These are phyloP conservation scores for Podospora bellae-mahoneyi DNA, from an alignment of 495 filamentous ascomycete species.

Conservation along the genomic window DNA sequence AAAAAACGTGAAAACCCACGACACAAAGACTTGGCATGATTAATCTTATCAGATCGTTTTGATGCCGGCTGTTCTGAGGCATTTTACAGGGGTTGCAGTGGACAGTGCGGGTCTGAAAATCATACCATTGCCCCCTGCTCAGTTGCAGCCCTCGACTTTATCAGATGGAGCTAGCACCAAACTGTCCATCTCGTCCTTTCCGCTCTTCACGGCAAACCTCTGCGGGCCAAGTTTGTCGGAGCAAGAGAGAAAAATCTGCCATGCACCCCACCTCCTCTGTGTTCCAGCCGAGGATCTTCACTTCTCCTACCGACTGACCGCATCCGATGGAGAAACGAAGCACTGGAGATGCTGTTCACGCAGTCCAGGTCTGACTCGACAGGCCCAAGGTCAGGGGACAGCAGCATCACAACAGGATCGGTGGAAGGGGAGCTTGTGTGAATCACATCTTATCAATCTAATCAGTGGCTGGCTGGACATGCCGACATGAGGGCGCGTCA, in stretches of 20 bases:
- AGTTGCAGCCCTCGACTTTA: conserved; percentile 23
- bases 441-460: conserved; percentile 30
- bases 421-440: neutral
- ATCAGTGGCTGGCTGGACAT: conserved; percentile 7
- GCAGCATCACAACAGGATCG: neutral
- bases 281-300: neutral
- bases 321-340: neutral
- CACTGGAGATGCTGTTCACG: neutral
- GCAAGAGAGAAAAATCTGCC: conserved; percentile 18
- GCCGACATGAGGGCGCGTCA: neutral
- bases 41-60: conserved; percentile 45
- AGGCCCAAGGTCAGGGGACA: neutral
- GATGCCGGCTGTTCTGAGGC: conserved; percentile 21
- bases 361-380: neutral
- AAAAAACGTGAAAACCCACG: neutral
- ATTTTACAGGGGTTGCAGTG: conserved; percentile 24
- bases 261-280: conserved; percentile 2
- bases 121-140: conserved; percentile 10
- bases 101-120: conserved; percentile 10
- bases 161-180: conserved; percentile 34
- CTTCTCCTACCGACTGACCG: neutral
- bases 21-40: conserved; percentile 26
- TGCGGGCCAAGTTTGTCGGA: neutral
- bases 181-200: conserved; percentile 5
- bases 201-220: neutral